Percentiles rank a stretch among this genome's conserved stretches.
Conservation (phyloP, 805 yeast species). For the Yarrowia sp. region DNA sequence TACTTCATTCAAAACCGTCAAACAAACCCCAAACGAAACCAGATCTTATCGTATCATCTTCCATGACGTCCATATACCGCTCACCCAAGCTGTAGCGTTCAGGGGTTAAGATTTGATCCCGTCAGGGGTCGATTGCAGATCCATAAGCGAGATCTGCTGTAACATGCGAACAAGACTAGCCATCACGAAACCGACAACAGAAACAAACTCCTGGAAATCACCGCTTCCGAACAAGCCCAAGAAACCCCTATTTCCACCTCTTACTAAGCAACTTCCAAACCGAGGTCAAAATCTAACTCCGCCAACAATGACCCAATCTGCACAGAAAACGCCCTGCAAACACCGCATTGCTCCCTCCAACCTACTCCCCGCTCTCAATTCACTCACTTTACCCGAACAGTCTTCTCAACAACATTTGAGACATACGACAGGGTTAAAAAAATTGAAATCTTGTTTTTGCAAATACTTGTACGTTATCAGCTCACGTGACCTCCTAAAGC, state of each 20-base stretch:
- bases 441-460: background rate
- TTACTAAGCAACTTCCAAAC: too few relatives aligned
- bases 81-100: background rate
- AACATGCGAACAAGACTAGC: too few relatives aligned
- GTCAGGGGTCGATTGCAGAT: background rate
- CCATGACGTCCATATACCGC: background rate
- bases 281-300: too few relatives aligned
- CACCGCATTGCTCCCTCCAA: background rate
- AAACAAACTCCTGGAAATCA: too few relatives aligned
- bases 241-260: too few relatives aligned
- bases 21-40: too few relatives aligned
- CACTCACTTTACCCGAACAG: background rate
- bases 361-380: too few relatives aligned
- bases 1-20: too few relatives aligned
- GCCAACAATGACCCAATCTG: too few relatives aligned
- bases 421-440: slow-evolving; percentile 5
- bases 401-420: background rate
- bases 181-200: too few relatives aligned
- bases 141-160: background rate
- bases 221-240: too few relatives aligned
- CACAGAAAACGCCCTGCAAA: background rate
- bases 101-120: background rate
- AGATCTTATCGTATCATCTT: too few relatives aligned
- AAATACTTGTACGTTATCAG: background rate
- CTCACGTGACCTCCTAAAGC: background rate